Conservation (phyloP, 208 protist genomes). For the Acanthamoeba triangularis region DNA sequence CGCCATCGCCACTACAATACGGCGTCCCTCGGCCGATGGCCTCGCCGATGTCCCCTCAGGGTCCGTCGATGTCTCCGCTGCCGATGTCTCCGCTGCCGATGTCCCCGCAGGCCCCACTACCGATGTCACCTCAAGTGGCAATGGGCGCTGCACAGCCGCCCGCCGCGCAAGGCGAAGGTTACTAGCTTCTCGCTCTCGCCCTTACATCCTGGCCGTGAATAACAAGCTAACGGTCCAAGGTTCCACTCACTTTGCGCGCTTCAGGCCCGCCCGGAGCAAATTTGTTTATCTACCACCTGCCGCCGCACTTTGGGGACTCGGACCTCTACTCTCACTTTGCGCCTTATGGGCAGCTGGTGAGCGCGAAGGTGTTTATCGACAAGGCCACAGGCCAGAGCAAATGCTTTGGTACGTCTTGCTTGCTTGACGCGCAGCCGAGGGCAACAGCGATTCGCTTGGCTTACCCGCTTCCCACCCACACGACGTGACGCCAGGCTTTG, state of each 20-base stretch:
- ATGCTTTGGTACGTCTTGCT: constrained; percentile 82
- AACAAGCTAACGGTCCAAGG: no score
- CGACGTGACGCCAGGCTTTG: constrained; percentile 77
- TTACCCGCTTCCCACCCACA: background rate
- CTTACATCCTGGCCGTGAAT: no score
- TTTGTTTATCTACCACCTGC: constrained; percentile 88
- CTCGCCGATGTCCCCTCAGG: no score
- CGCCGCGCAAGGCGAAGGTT: constrained; percentile 27
- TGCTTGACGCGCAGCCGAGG: background rate
- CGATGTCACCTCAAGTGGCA: background rate
- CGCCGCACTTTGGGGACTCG: constrained; percentile 77
- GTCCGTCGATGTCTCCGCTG: no score
- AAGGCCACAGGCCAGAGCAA: constrained; percentile 86
- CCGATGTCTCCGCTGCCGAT: background rate
- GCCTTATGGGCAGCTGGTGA: constrained; percentile 84
- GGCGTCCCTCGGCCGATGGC: background rate
- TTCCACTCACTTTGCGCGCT: background rate
- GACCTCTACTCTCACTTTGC: constrained; percentile 80
- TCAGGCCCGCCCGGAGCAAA: constrained; percentile 79
- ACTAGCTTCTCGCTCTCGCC: background rate
- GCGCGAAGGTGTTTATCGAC: constrained; percentile 87
- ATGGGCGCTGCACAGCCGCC: background rate
- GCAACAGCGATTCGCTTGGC: no score
- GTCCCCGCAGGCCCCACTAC: background rate
- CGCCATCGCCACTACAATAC: background rate